A percentile compares a stretch with the other conserved stretches of the same genome.
phyloP scores from a whole-genome alignment of 106 monocot genomes.

The Acorus calamus region DNA sequence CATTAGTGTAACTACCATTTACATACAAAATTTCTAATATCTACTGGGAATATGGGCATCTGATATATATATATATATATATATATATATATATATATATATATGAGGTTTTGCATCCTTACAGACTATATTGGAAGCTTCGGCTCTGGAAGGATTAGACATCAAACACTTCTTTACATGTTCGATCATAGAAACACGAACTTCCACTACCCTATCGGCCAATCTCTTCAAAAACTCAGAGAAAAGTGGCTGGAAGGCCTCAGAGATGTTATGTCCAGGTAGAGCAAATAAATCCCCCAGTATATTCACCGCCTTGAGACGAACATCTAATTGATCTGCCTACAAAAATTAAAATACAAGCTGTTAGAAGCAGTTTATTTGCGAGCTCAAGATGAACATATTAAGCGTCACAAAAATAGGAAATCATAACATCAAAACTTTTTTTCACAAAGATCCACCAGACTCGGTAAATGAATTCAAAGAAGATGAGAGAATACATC shows the following conservation, averaged over 20 bases:
- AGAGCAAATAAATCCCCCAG: conserved; percentile 81
- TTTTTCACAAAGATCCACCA: background rate
- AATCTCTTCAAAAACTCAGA: conserved; percentile 84
- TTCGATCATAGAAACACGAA: conserved; percentile 71
- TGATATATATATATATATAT: too few species aligned
- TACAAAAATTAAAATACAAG: conserved; percentile 32
- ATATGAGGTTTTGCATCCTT: conserved; percentile 11
- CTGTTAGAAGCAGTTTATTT: too few species aligned
- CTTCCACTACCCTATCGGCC: conserved; percentile 73
- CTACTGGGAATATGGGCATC: too few species aligned
- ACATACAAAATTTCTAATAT: background rate
- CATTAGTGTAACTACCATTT: background rate
- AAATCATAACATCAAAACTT: too few species aligned
- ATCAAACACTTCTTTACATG: conserved; percentile 78
- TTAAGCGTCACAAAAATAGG: too few species aligned
- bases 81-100: too few species aligned
- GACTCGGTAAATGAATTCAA: background rate
- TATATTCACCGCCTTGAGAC: conserved; percentile 71
- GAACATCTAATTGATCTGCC: conserved; percentile 75
- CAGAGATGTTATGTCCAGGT: conserved; percentile 47
- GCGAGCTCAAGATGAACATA: too few species aligned
- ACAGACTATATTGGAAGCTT: conserved; percentile 86
- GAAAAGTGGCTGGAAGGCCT: conserved; percentile 78
- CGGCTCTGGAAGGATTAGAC: conserved; percentile 59
- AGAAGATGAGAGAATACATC: background rate